A percentile compares a stretch with the other conserved stretches of the same genome.
Evolutionary conservation across 108 stramenopile genomes (phyloP).

Genomic region (Aurantiochytrium sp.): DNA sequence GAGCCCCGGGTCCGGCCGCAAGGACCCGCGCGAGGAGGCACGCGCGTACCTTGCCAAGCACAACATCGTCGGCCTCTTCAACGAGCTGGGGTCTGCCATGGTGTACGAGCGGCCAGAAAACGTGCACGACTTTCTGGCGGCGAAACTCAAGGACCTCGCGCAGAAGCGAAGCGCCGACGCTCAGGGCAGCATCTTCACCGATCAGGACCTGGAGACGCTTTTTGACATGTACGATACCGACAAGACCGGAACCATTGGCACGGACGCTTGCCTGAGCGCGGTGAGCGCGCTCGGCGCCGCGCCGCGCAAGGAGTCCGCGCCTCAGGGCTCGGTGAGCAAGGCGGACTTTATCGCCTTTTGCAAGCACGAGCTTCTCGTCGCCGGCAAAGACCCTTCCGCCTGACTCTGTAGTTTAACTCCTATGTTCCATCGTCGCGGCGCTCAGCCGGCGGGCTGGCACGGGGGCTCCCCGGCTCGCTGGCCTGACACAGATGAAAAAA

Average conservation of each 20-base stretch:
- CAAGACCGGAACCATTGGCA: not conserved
- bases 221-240: conserved; percentile 22
- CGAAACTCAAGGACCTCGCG: not conserved
- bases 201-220: conserved; percentile 12
- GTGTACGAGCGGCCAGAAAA: not conserved
- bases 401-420: not conserved
- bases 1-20: no score
- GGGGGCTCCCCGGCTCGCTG: no score
- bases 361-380: not conserved
- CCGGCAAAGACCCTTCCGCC: not conserved
- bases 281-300: not conserved
- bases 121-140: not conserved
- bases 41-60: not conserved
- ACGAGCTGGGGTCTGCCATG: conserved; percentile 1
- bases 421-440: no score
- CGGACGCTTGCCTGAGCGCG: not conserved
- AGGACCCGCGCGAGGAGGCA: conserved; percentile 4
- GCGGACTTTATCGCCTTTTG: not conserved
- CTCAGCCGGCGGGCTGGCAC: no score
- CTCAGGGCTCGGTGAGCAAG: not conserved
- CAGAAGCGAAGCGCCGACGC: not conserved
- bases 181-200: conserved; percentile 23
- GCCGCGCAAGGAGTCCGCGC: not conserved
- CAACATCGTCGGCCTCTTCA: not conserved
- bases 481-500: no score